Evolutionary conservation across 768 basidiomycete species (phyloP), one percentile per base, ranked within the genome.

Genomic region (Austroboletus eburneus): DNA sequence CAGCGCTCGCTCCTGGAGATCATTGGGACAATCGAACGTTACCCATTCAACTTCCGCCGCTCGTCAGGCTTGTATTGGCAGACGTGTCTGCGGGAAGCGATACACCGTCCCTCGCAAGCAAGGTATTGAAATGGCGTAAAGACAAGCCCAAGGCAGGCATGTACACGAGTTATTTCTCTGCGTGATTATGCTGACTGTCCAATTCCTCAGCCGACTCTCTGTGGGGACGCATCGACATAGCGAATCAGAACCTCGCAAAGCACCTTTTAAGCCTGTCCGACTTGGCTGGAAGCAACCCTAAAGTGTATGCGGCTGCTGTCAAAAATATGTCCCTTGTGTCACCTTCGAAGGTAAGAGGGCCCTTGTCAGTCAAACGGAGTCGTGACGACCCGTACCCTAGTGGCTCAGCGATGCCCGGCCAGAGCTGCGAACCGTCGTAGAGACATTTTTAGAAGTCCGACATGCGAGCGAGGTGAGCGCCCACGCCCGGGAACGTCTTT

Each of bases 1-100:
- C 90, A 2, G 78, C 79, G 6, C 80, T 87, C 17, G 71, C 70
- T 27, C 90, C 90, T 48, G 56, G 63, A 3, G 35, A 44, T 25
- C 59, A 55, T 45, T 96, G 94, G 94, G 83, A 91, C 56, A 79
- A 85, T 55, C 64, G 59, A 25, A 75, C 86, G 12, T 68, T 73
- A 45, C 78, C 82, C 1, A 91, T 96, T 64, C 76, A 79, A 43
- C 81, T 99, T 27, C 96, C 96, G 3, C 90, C 89, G 0, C 68
- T 82, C 42, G 84, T 88, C 18, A 75, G 89, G 45, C 76, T 99
- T 29, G 77, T 98, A 69, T 76, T 99, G 18, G 96, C 94, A 21
- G 96, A 99, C 61, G 92, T 98, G 14, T 90, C 96, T 57, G 91
- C 89, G 9, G 96, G 96, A 9, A 94, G 89, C 55, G 90, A 97